Evolutionary conservation across 495 filamentous ascomycete species (phyloP).

Genomic region (Parathielavia hyrcaniae): DNA sequence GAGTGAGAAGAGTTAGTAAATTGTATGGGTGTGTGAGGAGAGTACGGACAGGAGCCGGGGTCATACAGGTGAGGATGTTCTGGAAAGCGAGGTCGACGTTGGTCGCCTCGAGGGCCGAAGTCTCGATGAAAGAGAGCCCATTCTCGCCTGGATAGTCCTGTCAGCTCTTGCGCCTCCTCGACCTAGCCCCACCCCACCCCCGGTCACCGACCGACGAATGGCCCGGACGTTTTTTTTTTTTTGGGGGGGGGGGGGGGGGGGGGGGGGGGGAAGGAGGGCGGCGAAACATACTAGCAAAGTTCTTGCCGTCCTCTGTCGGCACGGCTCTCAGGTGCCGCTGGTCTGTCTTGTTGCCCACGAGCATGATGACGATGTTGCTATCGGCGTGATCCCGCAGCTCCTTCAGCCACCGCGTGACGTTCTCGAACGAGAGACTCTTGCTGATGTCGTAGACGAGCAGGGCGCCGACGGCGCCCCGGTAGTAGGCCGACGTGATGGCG

Average conservation of each 20-base stretch:
- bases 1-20: not conserved
- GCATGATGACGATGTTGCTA: conserved; percentile 99
- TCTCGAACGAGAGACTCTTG: conserved; percentile 98
- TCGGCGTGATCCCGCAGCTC: conserved; percentile 97
- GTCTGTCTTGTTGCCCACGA: conserved; percentile 99
- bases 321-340: conserved; percentile 95
- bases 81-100: conserved; percentile 99
- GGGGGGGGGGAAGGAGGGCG: not conserved
- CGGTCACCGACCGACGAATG: not conserved
- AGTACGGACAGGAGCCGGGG: conserved; percentile 4
- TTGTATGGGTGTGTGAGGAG: not conserved
- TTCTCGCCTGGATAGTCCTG: conserved; percentile 63
- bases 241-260: too few relatives aligned
- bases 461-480: conserved; percentile 93
- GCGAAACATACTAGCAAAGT: conserved; percentile 81
- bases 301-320: conserved; percentile 95
- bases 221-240: too few relatives aligned
- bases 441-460: conserved; percentile 99
- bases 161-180: conserved; percentile 15
- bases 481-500: conserved; percentile 98
- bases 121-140: conserved; percentile 97
- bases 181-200: not conserved
- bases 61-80: conserved; percentile 93
- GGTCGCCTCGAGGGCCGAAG: conserved; percentile 95
- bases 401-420: conserved; percentile 98